Conservation (phyloP, 257 asterid genomes). For the Solanum pennellii region DNA sequence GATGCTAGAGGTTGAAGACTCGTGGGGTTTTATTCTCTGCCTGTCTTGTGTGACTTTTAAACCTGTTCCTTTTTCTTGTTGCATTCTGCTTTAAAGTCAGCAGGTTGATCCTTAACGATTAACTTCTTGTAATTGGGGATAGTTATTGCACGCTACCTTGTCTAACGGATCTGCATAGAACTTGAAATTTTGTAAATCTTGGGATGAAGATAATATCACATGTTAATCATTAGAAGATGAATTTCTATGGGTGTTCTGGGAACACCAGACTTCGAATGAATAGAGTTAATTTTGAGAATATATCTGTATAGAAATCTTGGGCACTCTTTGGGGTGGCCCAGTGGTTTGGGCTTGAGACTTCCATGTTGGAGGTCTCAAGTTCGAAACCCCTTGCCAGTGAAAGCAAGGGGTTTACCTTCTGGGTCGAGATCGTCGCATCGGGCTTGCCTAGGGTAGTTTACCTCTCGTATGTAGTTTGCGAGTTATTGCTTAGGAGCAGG, state of each 20-base stretch:
- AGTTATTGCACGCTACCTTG: background rate
- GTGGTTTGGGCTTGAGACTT: background rate
- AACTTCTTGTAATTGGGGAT: background rate
- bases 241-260: background rate
- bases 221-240: background rate
- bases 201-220: background rate
- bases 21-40: background rate
- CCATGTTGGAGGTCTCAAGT: background rate
- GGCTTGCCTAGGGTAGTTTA: too few relatives aligned
- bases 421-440: too few relatives aligned
- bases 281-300: background rate
- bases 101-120: background rate
- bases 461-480: too few relatives aligned
- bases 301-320: background rate
- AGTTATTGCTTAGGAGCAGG: too few relatives aligned
- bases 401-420: too few relatives aligned
- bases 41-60: background rate
- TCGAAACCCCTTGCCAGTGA: background rate
- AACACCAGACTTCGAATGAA: background rate
- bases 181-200: background rate
- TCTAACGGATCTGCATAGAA: background rate
- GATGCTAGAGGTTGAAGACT: background rate
- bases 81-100: background rate
- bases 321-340: background rate
- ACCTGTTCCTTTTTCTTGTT: background rate